A percentile compares a stretch with the other conserved stretches of the same genome.
These are phyloP conservation scores for Hippophae gyantsensis DNA, from an alignment of 306 rosid species.

Conservation along the genomic window DNA sequence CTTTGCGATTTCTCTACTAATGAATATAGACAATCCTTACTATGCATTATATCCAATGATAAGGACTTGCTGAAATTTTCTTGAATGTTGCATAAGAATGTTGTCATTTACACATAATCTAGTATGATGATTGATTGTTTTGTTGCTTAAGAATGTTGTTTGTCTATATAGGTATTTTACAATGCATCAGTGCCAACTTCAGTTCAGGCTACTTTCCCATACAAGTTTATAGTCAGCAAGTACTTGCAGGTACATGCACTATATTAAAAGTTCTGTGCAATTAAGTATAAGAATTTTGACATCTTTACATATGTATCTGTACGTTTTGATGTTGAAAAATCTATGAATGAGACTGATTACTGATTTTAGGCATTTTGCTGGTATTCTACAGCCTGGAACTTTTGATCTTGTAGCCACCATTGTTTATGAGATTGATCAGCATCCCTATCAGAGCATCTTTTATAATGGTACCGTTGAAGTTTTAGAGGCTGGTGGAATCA, in stretches of 20 bases:
- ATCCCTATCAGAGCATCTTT: constrained; percentile 68
- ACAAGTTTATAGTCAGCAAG: constrained; percentile 75
- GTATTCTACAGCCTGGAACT: constrained; percentile 60
- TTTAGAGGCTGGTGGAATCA: constrained; percentile 50
- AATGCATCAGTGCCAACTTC: constrained; percentile 62
- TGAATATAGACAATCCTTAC: no score
- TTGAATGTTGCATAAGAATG: no score
- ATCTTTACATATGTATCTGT: constrained; percentile 1
- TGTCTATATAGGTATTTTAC: constrained; percentile 51
- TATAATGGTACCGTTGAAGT: constrained; percentile 86
- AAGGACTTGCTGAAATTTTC: no score
- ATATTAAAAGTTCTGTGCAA: constrained; percentile 2
- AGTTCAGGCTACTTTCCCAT: constrained; percentile 82
- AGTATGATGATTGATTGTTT: background rate
- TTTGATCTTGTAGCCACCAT: constrained; percentile 88
- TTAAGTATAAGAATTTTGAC: constrained; percentile 2
- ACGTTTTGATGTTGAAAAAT: background rate
- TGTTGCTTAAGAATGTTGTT: constrained; percentile 14
- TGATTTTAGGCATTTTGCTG: constrained; percentile 15
- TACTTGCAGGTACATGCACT: constrained; percentile 65
- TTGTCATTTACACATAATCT: no score
- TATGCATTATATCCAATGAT: no score
- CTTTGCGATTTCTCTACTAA: no score
- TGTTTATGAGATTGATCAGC: constrained; percentile 69
- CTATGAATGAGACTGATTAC: background rate